Evolutionary conservation across 768 basidiomycete species (phyloP).

Genomic region (Trametes cingulata): DNA sequence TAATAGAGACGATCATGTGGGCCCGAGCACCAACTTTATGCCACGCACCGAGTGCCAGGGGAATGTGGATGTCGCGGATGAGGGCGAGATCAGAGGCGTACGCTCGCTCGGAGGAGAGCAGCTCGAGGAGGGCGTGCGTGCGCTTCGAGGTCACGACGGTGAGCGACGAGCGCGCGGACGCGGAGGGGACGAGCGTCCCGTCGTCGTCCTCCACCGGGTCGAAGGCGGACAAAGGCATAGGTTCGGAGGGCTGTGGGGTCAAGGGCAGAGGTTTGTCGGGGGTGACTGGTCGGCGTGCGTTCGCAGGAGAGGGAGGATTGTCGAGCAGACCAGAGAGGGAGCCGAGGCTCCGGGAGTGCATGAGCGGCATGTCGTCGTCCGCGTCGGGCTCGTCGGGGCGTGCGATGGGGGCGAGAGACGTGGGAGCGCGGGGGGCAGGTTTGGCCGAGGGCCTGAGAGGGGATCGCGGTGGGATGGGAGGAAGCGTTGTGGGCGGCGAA

Average conservation of each 20-base stretch:
- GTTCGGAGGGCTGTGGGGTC: constrained; percentile 27
- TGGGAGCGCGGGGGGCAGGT: constrained; percentile 1
- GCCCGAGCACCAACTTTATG: constrained; percentile 1
- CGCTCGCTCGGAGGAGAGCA: constrained; percentile 77
- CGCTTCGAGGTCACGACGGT: constrained; percentile 56
- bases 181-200: constrained; percentile 21
- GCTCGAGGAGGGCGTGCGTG: constrained; percentile 73
- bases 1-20: constrained; percentile 17
- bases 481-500: constrained; percentile 25
- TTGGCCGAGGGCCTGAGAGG: constrained; percentile 30
- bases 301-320: constrained; percentile 13
- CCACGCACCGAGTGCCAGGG: constrained; percentile 68
- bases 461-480: constrained; percentile 33
- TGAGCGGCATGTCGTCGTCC: constrained; percentile 29
- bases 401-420: constrained; percentile 12
- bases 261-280: constrained; percentile 37
- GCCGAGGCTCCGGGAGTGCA: constrained; percentile 31
- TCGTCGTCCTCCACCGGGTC: constrained; percentile 14
- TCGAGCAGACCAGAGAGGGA: constrained; percentile 29
- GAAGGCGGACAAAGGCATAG: constrained; percentile 13
- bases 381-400: constrained; percentile 11
- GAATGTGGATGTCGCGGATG: constrained; percentile 76
- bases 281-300: constrained; percentile 26
- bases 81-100: constrained; percentile 84
- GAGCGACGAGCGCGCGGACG: constrained; percentile 16